These are phyloP conservation scores for Chalciporus piperatus DNA, from an alignment of 768 basidiomycete species.

Conservation along the genomic window DNA sequence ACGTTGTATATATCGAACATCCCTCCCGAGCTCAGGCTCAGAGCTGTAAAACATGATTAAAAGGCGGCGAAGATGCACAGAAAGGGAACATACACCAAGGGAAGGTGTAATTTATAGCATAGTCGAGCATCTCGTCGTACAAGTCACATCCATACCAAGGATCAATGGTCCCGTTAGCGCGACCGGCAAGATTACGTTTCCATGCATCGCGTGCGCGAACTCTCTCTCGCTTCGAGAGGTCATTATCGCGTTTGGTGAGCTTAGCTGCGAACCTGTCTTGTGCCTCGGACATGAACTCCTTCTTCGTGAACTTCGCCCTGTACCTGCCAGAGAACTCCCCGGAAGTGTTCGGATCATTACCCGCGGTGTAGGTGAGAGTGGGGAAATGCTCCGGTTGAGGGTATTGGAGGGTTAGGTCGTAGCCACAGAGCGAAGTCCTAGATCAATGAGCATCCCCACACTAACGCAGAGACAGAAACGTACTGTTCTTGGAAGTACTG, in stretches of 20 bases:
- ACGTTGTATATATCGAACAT: slow-evolving; percentile 50
- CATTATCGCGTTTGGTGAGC: slow-evolving; percentile 22
- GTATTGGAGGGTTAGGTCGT: slow-evolving; percentile 65
- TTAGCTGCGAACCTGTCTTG: slow-evolving; percentile 19
- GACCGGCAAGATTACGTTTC: slow-evolving; percentile 47
- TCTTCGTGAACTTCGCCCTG: slow-evolving; percentile 16
- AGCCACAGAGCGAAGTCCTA: slow-evolving; percentile 61
- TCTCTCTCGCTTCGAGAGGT: slow-evolving; percentile 24
- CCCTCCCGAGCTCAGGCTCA: slow-evolving; percentile 27
- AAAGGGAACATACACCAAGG: slow-evolving; percentile 48
- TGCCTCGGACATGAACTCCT: slow-evolving; percentile 20
- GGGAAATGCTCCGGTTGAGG: slow-evolving; percentile 59
- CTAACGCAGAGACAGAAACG: slow-evolving; percentile 22
- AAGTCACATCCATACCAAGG: slow-evolving; percentile 67
- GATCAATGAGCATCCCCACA: neutral
- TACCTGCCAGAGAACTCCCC: slow-evolving; percentile 8
- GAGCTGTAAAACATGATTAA: slow-evolving; percentile 12
- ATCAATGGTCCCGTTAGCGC: slow-evolving; percentile 55
- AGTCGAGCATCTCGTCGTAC: slow-evolving; percentile 65
- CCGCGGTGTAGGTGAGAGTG: slow-evolving; percentile 17
- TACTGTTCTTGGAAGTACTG: slow-evolving; percentile 70
- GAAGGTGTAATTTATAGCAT: slow-evolving; percentile 67
- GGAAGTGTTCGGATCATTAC: slow-evolving; percentile 7
- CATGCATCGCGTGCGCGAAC: slow-evolving; percentile 23
- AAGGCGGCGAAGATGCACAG: neutral